Percentiles rank a stretch among this genome's conserved stretches.
Conservation (phyloP, 306 rosid genomes). For the Vigna angularis region DNA sequence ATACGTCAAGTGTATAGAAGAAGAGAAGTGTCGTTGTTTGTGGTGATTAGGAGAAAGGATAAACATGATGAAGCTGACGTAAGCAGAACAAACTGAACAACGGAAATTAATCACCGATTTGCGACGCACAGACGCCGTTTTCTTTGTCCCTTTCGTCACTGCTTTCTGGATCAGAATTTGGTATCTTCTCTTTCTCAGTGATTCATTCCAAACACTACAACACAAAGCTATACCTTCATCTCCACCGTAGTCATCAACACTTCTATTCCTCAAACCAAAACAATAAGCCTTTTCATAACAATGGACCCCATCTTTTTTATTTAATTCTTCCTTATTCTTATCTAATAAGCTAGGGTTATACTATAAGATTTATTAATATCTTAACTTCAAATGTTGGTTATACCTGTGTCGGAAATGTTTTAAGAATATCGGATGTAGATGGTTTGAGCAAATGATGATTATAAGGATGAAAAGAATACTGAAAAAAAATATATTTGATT, state of each 20-base stretch:
- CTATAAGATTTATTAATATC: no score
- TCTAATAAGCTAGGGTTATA: background rate
- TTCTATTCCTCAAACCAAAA: background rate
- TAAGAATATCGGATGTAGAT: no score
- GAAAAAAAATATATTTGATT: no score
- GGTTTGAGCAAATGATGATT: no score
- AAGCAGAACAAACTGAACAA: background rate
- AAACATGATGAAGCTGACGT: slow-evolving; percentile 41
- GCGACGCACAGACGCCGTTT: slow-evolving; percentile 58
- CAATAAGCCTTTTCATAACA: background rate
- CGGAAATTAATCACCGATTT: slow-evolving; percentile 8
- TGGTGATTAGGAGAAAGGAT: slow-evolving; percentile 22
- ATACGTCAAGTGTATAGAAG: background rate
- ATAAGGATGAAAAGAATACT: no score
- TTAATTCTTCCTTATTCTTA: background rate
- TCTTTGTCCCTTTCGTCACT: slow-evolving; percentile 38
- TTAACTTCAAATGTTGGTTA: no score
- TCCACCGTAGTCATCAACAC: background rate
- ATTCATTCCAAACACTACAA: background rate
- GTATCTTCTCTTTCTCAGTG: background rate
- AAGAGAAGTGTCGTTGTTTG: background rate
- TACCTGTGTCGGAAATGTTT: no score
- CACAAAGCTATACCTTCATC: background rate
- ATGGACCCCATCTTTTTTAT: background rate
- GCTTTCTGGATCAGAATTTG: background rate